Percentiles rank a stretch among this genome's conserved stretches.
Conservation (phyloP, 805 yeast genomes). For the Ogataea sp. region DNA sequence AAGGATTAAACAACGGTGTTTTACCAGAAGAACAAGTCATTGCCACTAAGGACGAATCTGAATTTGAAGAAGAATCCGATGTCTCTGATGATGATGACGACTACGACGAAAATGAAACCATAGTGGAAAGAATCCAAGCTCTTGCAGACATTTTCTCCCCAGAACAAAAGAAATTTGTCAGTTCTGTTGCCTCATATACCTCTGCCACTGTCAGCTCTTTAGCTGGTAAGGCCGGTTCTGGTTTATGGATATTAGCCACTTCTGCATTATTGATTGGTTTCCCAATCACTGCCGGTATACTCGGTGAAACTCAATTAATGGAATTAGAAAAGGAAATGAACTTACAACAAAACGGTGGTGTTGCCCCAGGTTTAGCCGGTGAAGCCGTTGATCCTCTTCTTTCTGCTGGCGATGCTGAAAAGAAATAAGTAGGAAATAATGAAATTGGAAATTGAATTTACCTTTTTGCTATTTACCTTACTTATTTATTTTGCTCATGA, state of each 20-base stretch:
- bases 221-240: constrained; percentile 54
- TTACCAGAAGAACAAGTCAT: constrained; percentile 26
- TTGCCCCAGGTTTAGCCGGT: constrained; percentile 51
- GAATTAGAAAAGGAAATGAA: constrained; percentile 92
- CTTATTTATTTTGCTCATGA: constrained; percentile 4
- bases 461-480: constrained; percentile 8
- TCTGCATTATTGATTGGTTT: constrained; percentile 82
- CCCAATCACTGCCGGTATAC: constrained; percentile 82
- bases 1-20: constrained; percentile 19
- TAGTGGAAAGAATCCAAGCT: constrained; percentile 83
- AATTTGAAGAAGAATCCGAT: constrained; percentile 30
- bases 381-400: constrained; percentile 37
- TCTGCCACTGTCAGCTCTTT: constrained; percentile 24
- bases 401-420: constrained; percentile 8
- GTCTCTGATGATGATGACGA: constrained; percentile 64
- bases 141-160: constrained; percentile 90
- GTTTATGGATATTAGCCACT: constrained; percentile 82
- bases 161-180: constrained; percentile 54
- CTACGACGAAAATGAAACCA: constrained; percentile 76
- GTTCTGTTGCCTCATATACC: constrained; percentile 13
- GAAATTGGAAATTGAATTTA: too few species aligned
- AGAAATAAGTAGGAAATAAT: constrained; percentile 3
- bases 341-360: constrained; percentile 43
- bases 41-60: constrained; percentile 26
- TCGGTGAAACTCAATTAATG: constrained; percentile 87